Evolutionary conservation across 2,329 filamentous ascomycete genomes (phyloP).

Genomic region (Alternaria brassicae): DNA sequence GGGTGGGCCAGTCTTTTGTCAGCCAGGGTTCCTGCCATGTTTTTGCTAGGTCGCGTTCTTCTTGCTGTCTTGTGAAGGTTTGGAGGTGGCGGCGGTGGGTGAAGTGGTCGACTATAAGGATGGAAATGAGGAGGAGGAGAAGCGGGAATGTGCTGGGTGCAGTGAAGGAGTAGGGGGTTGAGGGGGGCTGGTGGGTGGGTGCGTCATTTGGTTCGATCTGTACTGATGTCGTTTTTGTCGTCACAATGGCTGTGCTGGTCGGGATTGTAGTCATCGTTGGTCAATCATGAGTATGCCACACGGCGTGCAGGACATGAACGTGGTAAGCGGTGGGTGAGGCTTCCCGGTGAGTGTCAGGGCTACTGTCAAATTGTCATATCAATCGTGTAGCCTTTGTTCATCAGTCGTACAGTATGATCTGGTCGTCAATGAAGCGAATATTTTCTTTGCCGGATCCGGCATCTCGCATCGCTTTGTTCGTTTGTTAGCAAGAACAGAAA

Average conservation of each 20-base stretch:
- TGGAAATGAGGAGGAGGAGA: neutral
- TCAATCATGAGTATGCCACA: neutral
- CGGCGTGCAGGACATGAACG: too few relatives aligned
- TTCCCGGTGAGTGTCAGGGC: neutral
- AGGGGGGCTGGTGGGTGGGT: neutral
- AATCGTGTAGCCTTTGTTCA: neutral
- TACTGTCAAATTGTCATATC: neutral
- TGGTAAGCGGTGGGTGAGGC: neutral
- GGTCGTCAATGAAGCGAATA: neutral
- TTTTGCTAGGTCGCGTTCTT: neutral
- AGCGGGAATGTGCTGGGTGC: neutral
- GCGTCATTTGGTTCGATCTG: neutral
- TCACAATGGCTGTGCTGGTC: neutral
- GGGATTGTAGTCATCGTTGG: neutral
- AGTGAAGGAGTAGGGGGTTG: neutral
- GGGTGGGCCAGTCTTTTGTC: neutral
- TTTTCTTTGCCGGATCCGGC: neutral
- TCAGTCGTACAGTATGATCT: neutral
- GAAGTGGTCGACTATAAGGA: neutral
- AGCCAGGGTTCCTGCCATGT: neutral
- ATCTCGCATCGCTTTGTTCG: neutral
- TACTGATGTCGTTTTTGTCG: neutral
- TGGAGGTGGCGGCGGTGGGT: neutral
- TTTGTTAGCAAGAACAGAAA: fast-evolving
- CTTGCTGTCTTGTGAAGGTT: fast-evolving